These are phyloP conservation scores for Arthrinium phaeospermum DNA, from an alignment of 2,329 filamentous ascomycete species.

Conservation along the genomic window DNA sequence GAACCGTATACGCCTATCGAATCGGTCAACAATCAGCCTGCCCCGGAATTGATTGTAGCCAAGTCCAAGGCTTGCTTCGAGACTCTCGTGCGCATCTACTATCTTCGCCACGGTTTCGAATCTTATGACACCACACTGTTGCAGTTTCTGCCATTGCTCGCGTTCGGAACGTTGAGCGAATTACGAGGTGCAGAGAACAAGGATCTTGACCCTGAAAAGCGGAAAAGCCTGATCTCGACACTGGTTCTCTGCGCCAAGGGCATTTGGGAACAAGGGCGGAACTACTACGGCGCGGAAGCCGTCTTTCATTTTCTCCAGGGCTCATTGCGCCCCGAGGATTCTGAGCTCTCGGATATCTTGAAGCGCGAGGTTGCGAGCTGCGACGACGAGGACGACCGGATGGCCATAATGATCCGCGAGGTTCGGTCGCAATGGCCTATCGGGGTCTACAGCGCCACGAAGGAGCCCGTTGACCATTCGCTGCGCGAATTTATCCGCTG, in stretches of 20 bases:
- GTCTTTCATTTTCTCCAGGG: conserved; percentile 29
- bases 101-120: conserved; percentile 39
- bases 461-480: conserved; percentile 24
- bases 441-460: conserved; percentile 29
- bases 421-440: conserved; percentile 34
- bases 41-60: conserved; percentile 26
- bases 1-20: conserved; percentile 30
- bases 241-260: conserved; percentile 35
- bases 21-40: conserved; percentile 22
- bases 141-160: conserved; percentile 30
- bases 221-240: conserved; percentile 31
- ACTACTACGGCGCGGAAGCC: conserved; percentile 31
- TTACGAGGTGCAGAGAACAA: conserved; percentile 25
- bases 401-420: conserved; percentile 28
- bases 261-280: conserved; percentile 34
- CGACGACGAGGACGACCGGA: conserved; percentile 24
- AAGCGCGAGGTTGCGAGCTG: conserved; percentile 25
- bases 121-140: conserved; percentile 30
- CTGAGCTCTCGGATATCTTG: conserved; percentile 22
- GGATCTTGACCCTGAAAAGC: conserved; percentile 13
- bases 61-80: conserved; percentile 33
- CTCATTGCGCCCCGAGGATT: conserved; percentile 28
- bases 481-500: conserved; percentile 30
- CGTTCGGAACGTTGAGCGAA: conserved; percentile 26
- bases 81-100: conserved; percentile 38